Base-by-base conservation (phyloP, 768 basidiomycete genomes). In the Termitomyces titanicus region DNA sequence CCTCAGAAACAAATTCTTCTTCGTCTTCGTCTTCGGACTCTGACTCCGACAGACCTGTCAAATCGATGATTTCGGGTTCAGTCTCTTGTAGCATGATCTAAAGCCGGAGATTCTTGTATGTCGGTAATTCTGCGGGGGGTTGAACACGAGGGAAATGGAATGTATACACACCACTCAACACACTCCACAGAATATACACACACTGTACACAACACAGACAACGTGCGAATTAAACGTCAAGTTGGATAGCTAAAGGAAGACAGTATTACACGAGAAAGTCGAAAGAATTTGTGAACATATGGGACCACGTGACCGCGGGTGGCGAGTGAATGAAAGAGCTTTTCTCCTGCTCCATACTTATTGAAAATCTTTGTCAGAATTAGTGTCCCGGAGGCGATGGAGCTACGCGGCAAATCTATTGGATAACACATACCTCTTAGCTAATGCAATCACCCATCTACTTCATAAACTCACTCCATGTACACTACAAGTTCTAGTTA, bases 61-160 rank as follows among this genome's bases (percentile, higher is more conserved):
- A 63, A 66, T 79, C 78, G 60, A 79, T 79, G 45, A 79, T 63
- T 64, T 74, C 74, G 47, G 65, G 63, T 55, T 63, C 65, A 38
- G 54, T 59, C 43, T 61, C 59, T 35, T 55, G 54, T 55, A 58
- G 56, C 61, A 68, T 70, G 59, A 60, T 64, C 67, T 67, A 47
- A 51, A 49, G 46, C 51, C 52, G 35, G 46, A 56, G 33, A 50
- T 60, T 48, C 34, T 46, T 44, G n/a, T n/a, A 25, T 39, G 45
- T 56, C 47, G 53, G 58, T 44, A 25, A 54, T 51, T 51, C 34
- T 24, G 18, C 12, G 47, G 37, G 38, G 9, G 27, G 9, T 4
- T 29, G 29, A n/a, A 46, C 27, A 18, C 7, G n/a, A 5, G 35
- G 39, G 38, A 53, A 25, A 5, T 33, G 39, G 38, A 52, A 42